Conservation (phyloP, 805 yeast genomes). For the Candida loeiensis region DNA sequence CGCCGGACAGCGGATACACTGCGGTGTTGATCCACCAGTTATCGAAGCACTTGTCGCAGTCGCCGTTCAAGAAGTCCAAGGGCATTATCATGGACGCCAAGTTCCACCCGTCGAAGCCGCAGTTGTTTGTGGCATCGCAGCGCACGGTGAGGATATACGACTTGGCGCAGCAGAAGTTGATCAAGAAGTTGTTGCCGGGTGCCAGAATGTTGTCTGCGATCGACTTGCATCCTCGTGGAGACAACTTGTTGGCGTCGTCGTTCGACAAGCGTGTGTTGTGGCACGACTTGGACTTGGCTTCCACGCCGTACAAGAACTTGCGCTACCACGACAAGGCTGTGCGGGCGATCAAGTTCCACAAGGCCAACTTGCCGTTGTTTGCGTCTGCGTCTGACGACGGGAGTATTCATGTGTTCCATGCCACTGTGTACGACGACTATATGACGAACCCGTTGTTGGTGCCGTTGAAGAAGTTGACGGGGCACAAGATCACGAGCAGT, state of each 20-base stretch:
- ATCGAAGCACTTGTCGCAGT: conserved; percentile 90
- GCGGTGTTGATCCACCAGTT: conserved; percentile 93
- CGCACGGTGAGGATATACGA: conserved; percentile 89
- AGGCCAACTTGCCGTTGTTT: conserved; percentile 79
- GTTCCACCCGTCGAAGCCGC: conserved; percentile 96
- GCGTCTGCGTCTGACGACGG: conserved; percentile 97
- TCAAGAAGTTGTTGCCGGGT: conserved; percentile 88
- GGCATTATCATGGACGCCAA: conserved; percentile 95
- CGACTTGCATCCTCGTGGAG: conserved; percentile 96
- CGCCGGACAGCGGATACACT: conserved; percentile 87
- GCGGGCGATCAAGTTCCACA: conserved; percentile 82
- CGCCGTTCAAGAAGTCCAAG: conserved; percentile 89
- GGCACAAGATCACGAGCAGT: conserved; percentile 76
- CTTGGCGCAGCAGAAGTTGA: conserved; percentile 75
- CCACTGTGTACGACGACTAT: conserved; percentile 90
- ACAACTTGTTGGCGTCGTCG: conserved; percentile 86
- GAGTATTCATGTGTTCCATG: conserved; percentile 88
- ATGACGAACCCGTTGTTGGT: conserved; percentile 94
- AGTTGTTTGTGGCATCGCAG: conserved; percentile 89
- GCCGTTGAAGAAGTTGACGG: conserved; percentile 89
- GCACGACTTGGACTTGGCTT: conserved; percentile 91
- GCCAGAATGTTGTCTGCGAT: conserved; percentile 91
- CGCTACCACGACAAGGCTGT: conserved; percentile 96
- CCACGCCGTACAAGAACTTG: conserved; percentile 91
- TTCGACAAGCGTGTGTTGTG: conserved; percentile 93